Base-by-base conservation (phyloP, 108 stramenopile species). In the Nitzschia sp. region DNA sequence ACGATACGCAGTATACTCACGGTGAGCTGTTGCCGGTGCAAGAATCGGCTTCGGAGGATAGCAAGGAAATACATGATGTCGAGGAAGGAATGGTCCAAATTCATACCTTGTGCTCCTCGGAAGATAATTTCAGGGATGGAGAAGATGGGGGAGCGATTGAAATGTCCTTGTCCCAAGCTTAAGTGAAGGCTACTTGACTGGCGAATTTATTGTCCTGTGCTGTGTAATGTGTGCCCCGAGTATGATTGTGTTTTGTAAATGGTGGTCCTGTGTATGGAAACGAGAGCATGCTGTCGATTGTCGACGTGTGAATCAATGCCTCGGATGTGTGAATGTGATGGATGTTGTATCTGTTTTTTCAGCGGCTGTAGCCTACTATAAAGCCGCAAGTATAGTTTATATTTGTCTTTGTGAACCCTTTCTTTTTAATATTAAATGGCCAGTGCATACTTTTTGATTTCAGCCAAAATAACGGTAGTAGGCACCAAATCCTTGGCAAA, bases 401-500 rank as follows among this genome's bases (percentile, higher is more conserved):
- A n/a, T n/a, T n/a, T n/a, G n/a, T n/a, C n/a, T n/a, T n/a, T n/a
- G n/a, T n/a, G n/a, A n/a, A n/a, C n/a, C n/a, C n/a, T n/a, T n/a
- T n/a, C n/a, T n/a, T n/a, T n/a, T n/a, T n/a, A n/a, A n/a, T n/a
- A n/a, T 68, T 86, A 91, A 51, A 94, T 91, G 2, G 85, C 79
- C 46, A 89, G 70, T 3, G 85, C 85, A 74, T 98, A 97, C 70
- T 96, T 97, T 82, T 97, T 95, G 61, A 99, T 99, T 77, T 99
- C 98, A 11, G 89, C 83, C 61, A 98, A 75, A 63, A 99, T 98
- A 17, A 90, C 87, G 28, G 84, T 81, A 1, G 96, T 98, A n/a
- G 86, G 78, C 5, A 99, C 98, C 54, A 98, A 72, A 70, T 99
- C 96, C 60, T 96, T 96, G 54, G 89, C 85, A 71, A 98, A 98